Percentiles rank a stretch among this genome's conserved stretches.
Evolutionary conservation across 371 early-diverging fungal species (phyloP).

Genomic region (Blakeslea trispora): DNA sequence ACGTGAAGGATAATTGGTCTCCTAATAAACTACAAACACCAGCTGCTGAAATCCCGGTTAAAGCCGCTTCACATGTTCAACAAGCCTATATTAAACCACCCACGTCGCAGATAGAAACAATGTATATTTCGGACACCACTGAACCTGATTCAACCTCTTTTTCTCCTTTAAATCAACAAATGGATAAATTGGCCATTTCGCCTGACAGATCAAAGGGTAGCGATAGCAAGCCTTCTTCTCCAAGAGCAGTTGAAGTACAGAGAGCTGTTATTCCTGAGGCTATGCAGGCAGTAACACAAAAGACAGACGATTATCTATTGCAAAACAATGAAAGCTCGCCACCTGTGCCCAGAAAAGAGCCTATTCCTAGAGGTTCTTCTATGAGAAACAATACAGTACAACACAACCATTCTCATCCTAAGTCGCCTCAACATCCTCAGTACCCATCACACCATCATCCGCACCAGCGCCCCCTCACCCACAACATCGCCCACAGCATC

Average conservation of each 20-base stretch:
- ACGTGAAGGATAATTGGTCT: slow-evolving; percentile 18
- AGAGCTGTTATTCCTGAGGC: slow-evolving; percentile 24
- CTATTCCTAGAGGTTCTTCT: slow-evolving; percentile 1
- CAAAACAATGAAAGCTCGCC: slow-evolving; percentile 8
- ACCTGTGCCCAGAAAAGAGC: not conserved
- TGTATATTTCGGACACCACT: slow-evolving; percentile 17
- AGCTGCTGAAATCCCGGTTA: slow-evolving; percentile 21
- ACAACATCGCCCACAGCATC: not conserved
- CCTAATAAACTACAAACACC: slow-evolving; percentile 15
- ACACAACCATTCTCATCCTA: not conserved
- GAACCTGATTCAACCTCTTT: not conserved
- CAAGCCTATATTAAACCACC: slow-evolving; percentile 43
- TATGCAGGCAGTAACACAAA: slow-evolving; percentile 38
- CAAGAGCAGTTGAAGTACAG: slow-evolving; percentile 28
- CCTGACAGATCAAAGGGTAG: slow-evolving; percentile 8
- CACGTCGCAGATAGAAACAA: slow-evolving; percentile 30
- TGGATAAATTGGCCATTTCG: slow-evolving; percentile 4
- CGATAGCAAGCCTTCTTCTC: slow-evolving; percentile 25
- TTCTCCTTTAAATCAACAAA: slow-evolving; percentile 4
- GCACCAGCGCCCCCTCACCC: slow-evolving; percentile 4
- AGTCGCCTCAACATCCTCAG: not conserved
- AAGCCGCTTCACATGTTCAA: slow-evolving; percentile 29
- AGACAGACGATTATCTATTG: slow-evolving; percentile 23
- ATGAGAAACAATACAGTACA: not conserved
- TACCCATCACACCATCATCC: not conserved